Evolutionary conservation across 2,329 filamentous ascomycete species (phyloP).

Genomic region (Cladosporium sp.): DNA sequence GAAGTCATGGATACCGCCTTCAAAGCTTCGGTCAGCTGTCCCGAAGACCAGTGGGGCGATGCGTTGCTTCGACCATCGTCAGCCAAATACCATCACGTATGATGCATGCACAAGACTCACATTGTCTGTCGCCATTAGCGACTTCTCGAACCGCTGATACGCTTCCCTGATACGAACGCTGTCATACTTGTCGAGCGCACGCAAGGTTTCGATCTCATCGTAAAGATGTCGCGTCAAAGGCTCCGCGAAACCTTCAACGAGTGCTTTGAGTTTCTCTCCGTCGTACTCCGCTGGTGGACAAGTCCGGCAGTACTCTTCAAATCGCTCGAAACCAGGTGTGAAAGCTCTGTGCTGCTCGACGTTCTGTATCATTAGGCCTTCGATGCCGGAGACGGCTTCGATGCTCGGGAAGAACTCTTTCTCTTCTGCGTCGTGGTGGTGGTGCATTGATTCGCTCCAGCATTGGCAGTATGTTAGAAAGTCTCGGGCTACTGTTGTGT

Average conservation of each 20-base stretch:
- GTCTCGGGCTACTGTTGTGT: slow-evolving; percentile 27
- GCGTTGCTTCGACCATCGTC: slow-evolving; percentile 31
- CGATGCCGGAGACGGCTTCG: slow-evolving; percentile 30
- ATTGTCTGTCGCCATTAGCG: slow-evolving; percentile 36
- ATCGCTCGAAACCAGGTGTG: slow-evolving; percentile 31
- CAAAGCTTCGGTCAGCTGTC: slow-evolving; percentile 37
- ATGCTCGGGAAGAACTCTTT: slow-evolving; percentile 35
- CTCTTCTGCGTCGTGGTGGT: slow-evolving; percentile 39
- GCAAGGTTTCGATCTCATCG: slow-evolving; percentile 31
- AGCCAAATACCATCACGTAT: not conserved
- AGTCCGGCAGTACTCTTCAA: slow-evolving; percentile 29
- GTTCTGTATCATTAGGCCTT: slow-evolving; percentile 36
- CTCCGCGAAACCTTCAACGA: slow-evolving; percentile 31
- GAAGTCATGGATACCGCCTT: slow-evolving; percentile 37
- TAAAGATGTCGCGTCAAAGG: slow-evolving; percentile 29
- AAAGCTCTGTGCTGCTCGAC: slow-evolving; percentile 38
- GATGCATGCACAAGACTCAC: slow-evolving; percentile 21
- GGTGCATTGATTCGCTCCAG: slow-evolving; percentile 35
- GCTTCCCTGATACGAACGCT: slow-evolving; percentile 28
- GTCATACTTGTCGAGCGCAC: slow-evolving; percentile 25
- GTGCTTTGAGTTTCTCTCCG: slow-evolving; percentile 24
- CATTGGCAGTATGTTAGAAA: slow-evolving; percentile 36
- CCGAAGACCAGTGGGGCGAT: slow-evolving; percentile 39
- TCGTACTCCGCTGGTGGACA: slow-evolving; percentile 28
- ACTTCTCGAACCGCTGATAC: slow-evolving; percentile 32